phyloP scores from a whole-genome alignment of 2,329 filamentous ascomycete genomes.

The Ustulina deusta region DNA sequence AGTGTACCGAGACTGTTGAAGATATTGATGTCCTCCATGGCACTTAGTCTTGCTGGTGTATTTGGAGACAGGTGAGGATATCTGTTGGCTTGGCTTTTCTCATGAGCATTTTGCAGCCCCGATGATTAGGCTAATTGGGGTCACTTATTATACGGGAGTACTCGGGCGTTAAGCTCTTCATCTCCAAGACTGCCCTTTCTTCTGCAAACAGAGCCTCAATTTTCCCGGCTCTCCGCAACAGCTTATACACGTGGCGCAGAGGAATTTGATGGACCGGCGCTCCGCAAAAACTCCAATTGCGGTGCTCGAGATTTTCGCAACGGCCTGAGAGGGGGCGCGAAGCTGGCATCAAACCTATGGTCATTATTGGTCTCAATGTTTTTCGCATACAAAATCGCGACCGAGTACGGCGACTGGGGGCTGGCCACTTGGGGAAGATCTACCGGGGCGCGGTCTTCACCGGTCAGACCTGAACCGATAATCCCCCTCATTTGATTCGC shows the following conservation, averaged over 20 bases:
- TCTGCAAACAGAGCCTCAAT: constrained; percentile 27
- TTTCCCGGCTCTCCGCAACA: constrained; percentile 14
- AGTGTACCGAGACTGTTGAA: constrained; percentile 30
- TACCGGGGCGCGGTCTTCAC: constrained; percentile 6
- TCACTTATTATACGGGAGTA: constrained; percentile 26
- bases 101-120: not conserved
- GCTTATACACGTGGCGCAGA: constrained; percentile 24
- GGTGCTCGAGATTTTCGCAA: not conserved
- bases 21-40: constrained; percentile 26
- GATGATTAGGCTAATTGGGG: not conserved
- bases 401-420: not conserved
- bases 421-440: constrained; percentile 1
- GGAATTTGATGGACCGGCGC: constrained; percentile 9
- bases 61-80: not conserved
- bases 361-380: constrained; percentile 17
- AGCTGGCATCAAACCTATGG: not conserved
- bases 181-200: not conserved
- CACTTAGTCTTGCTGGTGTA: not conserved
- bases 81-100: not conserved
- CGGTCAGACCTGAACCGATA: constrained; percentile 6
- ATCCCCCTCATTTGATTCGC: constrained; percentile 6
- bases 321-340: constrained; percentile 22
- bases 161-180: not conserved
- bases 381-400: constrained; percentile 1
- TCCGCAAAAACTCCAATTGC: constrained; percentile 10